phyloP scores from a whole-genome alignment of 192 early-diverging fungal species.

The Umbelopsis vinacea region DNA sequence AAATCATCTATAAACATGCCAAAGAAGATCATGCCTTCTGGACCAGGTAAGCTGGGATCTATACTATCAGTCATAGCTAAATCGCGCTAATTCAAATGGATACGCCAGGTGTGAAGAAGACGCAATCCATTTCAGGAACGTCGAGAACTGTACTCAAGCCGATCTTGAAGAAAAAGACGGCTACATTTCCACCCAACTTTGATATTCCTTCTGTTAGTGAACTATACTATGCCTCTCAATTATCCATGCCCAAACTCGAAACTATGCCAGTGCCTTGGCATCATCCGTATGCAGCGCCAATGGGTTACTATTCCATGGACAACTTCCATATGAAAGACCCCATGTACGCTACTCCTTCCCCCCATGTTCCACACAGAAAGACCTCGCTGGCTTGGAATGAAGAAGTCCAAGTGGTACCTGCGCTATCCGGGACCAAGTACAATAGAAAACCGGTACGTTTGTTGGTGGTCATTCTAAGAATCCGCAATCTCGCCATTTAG shows the following conservation, averaged over 20 bases:
- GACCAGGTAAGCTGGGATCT: background rate
- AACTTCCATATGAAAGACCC: slow-evolving; percentile 1
- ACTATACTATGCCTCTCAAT: slow-evolving; percentile 5
- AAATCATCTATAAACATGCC: slow-evolving; percentile 6
- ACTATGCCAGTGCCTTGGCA: slow-evolving; percentile 2
- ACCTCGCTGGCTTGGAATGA: background rate
- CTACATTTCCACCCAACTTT: background rate
- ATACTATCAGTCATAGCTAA: background rate
- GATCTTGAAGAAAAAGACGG: background rate
- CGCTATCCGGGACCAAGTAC: background rate
- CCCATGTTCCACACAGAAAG: background rate
- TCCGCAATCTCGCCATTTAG: background rate
- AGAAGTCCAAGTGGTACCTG: slow-evolving; percentile 11
- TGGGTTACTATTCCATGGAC: slow-evolving; percentile 4
- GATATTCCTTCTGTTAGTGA: slow-evolving; percentile 5
- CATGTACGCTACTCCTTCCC: background rate
- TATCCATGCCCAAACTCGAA: slow-evolving; percentile 6
- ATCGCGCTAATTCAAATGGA: background rate
- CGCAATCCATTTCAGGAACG: too few species aligned
- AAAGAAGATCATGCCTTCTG: background rate
- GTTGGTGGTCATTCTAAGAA: background rate
- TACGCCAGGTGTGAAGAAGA: background rate
- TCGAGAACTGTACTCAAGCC: background rate
- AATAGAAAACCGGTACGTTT: slow-evolving; percentile 9
- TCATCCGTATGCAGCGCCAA: slow-evolving; percentile 3